phyloP scores from a whole-genome alignment of 164 flowering plant species.

The Akebia trifoliata region DNA sequence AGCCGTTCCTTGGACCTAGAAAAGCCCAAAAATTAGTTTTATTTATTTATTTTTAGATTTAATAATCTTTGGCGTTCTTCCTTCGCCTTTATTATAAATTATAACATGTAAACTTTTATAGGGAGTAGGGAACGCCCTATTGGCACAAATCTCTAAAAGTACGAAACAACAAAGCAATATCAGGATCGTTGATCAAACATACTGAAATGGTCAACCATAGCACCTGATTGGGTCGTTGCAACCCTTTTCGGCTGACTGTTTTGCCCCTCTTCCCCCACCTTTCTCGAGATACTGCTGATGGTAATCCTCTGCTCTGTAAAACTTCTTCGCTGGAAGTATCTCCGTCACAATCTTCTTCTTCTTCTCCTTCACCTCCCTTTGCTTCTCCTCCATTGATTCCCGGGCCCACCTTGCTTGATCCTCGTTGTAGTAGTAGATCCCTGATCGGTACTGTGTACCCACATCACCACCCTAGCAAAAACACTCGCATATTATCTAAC shows the following conservation, averaged over 20 bases:
- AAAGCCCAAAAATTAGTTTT: too few relatives aligned
- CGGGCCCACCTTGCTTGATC: conserved; percentile 46
- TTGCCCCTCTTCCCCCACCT: conserved; percentile 48
- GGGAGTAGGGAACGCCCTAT: too few relatives aligned
- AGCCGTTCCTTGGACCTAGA: too few relatives aligned
- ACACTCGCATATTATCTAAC: not conserved
- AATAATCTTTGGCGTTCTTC: too few relatives aligned
- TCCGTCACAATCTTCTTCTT: conserved; percentile 63
- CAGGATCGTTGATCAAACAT: too few relatives aligned
- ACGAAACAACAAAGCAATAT: too few relatives aligned
- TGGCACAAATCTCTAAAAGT: too few relatives aligned
- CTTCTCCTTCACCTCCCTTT: conserved; percentile 34
- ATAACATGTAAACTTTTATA: too few relatives aligned
- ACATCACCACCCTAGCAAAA: conserved; percentile 58
- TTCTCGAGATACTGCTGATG: conserved; percentile 71
- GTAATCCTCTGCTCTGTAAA: conserved; percentile 65
- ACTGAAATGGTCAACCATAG: conserved; percentile 56
- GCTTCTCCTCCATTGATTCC: conserved; percentile 61
- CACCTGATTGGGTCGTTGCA: conserved; percentile 84
- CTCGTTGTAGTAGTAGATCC: conserved; percentile 72
- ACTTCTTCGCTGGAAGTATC: conserved; percentile 62
- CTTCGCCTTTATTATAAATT: too few relatives aligned
- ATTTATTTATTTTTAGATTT: too few relatives aligned
- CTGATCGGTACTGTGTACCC: conserved; percentile 81
- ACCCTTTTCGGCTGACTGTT: conserved; percentile 68